Percentiles rank a stretch among this genome's conserved stretches.
These are phyloP conservation scores for Nissolia schottii DNA, from an alignment of 306 rosid species.

Conservation along the genomic window DNA sequence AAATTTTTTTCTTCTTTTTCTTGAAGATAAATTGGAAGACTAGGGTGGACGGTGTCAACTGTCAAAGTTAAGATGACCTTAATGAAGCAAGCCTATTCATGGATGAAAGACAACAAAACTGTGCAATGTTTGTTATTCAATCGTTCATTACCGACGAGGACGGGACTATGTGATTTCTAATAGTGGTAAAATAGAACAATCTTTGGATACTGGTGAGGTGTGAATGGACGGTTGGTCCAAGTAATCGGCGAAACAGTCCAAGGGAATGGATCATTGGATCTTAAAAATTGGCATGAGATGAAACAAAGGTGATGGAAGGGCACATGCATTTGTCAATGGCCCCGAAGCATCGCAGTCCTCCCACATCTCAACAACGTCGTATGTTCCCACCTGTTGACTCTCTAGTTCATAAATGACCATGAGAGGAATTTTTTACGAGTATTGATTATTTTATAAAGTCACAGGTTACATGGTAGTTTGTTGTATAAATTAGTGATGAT, in stretches of 20 bases:
- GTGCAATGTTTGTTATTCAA: background rate
- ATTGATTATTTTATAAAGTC: background rate
- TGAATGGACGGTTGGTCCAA: slow-evolving; percentile 51
- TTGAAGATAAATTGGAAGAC: background rate
- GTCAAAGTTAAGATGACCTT: background rate
- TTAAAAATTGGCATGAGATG: background rate
- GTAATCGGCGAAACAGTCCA: slow-evolving; percentile 43
- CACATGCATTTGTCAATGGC: slow-evolving; percentile 36
- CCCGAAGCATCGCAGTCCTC: background rate
- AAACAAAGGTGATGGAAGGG: slow-evolving; percentile 15
- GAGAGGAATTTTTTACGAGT: background rate
- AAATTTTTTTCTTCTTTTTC: background rate
- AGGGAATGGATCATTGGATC: background rate
- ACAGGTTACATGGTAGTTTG: background rate
- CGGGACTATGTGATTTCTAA: background rate
- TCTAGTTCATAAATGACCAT: background rate
- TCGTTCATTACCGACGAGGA: slow-evolving; percentile 13
- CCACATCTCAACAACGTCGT: background rate
- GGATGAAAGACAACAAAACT: background rate
- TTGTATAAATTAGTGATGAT: background rate
- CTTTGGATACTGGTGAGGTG: background rate
- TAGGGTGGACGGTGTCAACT: background rate
- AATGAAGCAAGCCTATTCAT: background rate
- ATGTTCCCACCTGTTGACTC: slow-evolving; percentile 27
- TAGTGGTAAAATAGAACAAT: background rate